These are phyloP conservation scores for Suhomyces anneliseae DNA, from an alignment of 1,139 yeast genomes.

Conservation along the genomic window DNA sequence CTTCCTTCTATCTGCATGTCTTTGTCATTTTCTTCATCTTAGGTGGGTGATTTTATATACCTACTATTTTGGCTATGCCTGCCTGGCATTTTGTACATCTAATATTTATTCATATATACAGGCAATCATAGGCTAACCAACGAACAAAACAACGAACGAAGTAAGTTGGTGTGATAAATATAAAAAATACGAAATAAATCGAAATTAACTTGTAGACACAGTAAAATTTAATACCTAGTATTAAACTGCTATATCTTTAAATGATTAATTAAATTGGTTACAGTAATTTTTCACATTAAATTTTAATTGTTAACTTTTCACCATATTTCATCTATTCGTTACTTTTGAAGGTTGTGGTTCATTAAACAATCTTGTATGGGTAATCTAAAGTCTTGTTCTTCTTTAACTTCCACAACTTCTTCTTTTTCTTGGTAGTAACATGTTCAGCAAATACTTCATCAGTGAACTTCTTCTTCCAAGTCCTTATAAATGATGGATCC, in stretches of 20 bases:
- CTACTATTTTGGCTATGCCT: not conserved
- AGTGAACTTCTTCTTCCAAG: slow-evolving; percentile 73
- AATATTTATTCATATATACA: slow-evolving; percentile 10
- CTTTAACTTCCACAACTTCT: slow-evolving; percentile 84
- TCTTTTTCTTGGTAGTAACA: slow-evolving; percentile 75
- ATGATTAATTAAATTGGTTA: too few relatives aligned
- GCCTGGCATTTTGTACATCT: slow-evolving; percentile 8
- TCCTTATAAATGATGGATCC: slow-evolving; percentile 90
- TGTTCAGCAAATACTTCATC: slow-evolving; percentile 88
- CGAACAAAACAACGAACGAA: not conserved
- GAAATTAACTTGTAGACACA: not conserved
- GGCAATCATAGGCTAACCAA: not conserved
- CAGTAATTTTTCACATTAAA: not conserved
- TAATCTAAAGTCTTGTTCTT: slow-evolving; percentile 76
- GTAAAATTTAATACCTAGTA: not conserved
- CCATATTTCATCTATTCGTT: not conserved
- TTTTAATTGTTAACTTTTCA: not conserved
- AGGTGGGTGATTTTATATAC: not conserved
- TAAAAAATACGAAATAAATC: not conserved
- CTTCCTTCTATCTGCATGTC: slow-evolving; percentile 2
- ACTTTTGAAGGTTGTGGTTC: not conserved
- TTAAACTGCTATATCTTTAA: too few relatives aligned
- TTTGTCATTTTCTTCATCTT: slow-evolving; percentile 1
- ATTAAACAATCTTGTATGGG: slow-evolving; percentile 56
- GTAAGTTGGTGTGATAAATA: not conserved